These are phyloP conservation scores for Erodium moschatum DNA, from an alignment of 441 rosid genomes.

Conservation along the genomic window DNA sequence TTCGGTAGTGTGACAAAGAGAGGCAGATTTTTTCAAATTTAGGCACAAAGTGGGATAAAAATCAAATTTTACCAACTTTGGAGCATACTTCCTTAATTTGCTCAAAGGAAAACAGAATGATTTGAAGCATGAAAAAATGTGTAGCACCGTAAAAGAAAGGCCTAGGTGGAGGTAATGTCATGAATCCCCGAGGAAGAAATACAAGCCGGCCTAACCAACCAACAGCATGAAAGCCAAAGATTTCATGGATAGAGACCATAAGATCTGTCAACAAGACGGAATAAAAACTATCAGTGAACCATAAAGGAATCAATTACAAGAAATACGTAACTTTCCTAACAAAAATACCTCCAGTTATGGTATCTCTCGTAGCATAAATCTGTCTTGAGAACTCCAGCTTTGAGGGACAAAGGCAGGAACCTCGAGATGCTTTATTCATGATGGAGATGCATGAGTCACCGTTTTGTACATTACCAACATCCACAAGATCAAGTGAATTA, in stretches of 20 bases:
- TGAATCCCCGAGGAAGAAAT: not conserved
- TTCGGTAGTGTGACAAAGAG: too few relatives aligned
- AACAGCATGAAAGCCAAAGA: not conserved
- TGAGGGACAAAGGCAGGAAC: not conserved
- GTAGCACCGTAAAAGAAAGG: slow-evolving; percentile 1
- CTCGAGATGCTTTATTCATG: not conserved
- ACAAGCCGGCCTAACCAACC: slow-evolving; percentile 7
- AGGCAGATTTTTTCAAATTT: too few relatives aligned
- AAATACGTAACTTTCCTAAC: not conserved
- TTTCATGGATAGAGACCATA: not conserved
- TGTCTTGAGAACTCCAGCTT: not conserved
- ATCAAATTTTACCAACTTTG: too few relatives aligned
- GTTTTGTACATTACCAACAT: not conserved
- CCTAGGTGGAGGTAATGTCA: not conserved
- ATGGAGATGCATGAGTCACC: not conserved
- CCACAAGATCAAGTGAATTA: not conserved
- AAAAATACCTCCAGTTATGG: not conserved
- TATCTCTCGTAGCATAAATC: not conserved
- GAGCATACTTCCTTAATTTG: too few relatives aligned
- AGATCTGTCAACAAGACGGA: not conserved
- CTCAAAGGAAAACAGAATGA: not conserved
- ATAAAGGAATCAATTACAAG: not conserved
- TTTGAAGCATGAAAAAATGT: not conserved
- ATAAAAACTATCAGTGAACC: not conserved
- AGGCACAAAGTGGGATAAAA: too few relatives aligned